A percentile compares a stretch with the other conserved stretches of the same genome.
Evolutionary conservation across 2,329 filamentous ascomycete genomes (phyloP).

Genomic region (Talaromyces sp.): DNA sequence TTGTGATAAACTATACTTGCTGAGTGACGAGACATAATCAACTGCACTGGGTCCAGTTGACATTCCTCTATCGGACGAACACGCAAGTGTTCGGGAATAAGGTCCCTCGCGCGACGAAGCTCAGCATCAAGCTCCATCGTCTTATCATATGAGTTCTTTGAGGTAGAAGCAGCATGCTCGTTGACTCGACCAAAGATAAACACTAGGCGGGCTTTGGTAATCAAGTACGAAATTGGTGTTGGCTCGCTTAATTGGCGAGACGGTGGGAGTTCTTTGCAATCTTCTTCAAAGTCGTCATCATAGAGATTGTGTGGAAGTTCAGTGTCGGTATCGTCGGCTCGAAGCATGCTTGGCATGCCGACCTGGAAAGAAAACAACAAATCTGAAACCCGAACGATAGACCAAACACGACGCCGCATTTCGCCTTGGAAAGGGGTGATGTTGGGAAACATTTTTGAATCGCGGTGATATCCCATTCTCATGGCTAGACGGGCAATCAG

Average conservation of each 20-base stretch:
- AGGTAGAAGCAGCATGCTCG: slow-evolving; percentile 46
- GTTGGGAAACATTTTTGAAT: slow-evolving; percentile 61
- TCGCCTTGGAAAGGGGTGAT: slow-evolving; percentile 65
- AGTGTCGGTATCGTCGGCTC: slow-evolving; percentile 66
- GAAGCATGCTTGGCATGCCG: slow-evolving; percentile 68
- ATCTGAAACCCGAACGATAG: slow-evolving; percentile 61
- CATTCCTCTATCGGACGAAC: slow-evolving; percentile 74
- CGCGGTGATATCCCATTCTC: slow-evolving; percentile 68
- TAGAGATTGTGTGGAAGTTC: slow-evolving; percentile 63
- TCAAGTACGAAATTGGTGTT: slow-evolving; percentile 57
- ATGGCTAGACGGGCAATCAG: slow-evolving; percentile 65
- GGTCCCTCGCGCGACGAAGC: slow-evolving; percentile 60
- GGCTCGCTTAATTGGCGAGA: slow-evolving; percentile 61
- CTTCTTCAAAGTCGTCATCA: slow-evolving; percentile 66
- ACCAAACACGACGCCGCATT: slow-evolving; percentile 55
- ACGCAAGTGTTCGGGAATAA: slow-evolving; percentile 78
- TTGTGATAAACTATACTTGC: slow-evolving; percentile 83
- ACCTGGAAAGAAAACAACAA: slow-evolving; percentile 68
- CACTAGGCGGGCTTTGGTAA: slow-evolving; percentile 48
- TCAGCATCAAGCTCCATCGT: slow-evolving; percentile 63
- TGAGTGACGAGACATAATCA: slow-evolving; percentile 80
- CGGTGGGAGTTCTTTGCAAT: slow-evolving; percentile 58
- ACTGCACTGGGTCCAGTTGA: slow-evolving; percentile 66
- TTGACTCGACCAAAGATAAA: slow-evolving; percentile 49
- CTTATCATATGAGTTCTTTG: slow-evolving; percentile 59